Conservation (phyloP, 2,329 filamentous ascomycete genomes). For the Colletotrichum navitas region DNA sequence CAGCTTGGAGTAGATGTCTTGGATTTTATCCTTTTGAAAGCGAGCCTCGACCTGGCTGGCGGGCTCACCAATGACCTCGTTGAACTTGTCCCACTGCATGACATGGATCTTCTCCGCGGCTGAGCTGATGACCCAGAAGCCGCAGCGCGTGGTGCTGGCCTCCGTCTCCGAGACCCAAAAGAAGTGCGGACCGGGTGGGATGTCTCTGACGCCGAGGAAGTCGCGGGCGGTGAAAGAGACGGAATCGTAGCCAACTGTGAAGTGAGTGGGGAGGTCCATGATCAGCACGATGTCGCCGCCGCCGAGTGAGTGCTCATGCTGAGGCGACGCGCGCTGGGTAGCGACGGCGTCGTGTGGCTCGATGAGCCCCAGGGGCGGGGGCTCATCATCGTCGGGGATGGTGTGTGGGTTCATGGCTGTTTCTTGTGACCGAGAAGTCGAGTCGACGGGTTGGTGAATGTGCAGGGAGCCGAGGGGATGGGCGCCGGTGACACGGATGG, state of each 20-base stretch:
- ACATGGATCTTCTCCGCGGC: constrained; percentile 55
- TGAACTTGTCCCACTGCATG: constrained; percentile 68
- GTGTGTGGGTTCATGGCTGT: constrained; percentile 42
- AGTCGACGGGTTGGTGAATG: constrained; percentile 50
- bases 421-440: constrained; percentile 39
- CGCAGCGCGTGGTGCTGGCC: constrained; percentile 63
- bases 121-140: constrained; percentile 67
- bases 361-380: constrained; percentile 50
- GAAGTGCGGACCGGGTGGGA: constrained; percentile 69
- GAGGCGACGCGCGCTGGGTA: constrained; percentile 33
- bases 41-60: constrained; percentile 58
- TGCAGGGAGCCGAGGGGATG: constrained; percentile 59
- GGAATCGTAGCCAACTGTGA: constrained; percentile 67
- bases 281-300: constrained; percentile 66
- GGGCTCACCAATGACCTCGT: constrained; percentile 66
- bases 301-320: constrained; percentile 47
- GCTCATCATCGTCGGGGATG: constrained; percentile 45
- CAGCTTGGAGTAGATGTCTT: constrained; percentile 56
- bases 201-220: constrained; percentile 66
- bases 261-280: constrained; percentile 63
- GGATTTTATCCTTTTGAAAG: constrained; percentile 58
- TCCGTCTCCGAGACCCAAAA: constrained; percentile 68
- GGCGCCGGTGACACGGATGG: constrained; percentile 55
- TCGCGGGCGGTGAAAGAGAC: constrained; percentile 60
- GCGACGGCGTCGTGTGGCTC: constrained; percentile 6